These are phyloP conservation scores for Pyricularia grisea DNA, from an alignment of 2,329 filamentous ascomycete species.

Conservation along the genomic window DNA sequence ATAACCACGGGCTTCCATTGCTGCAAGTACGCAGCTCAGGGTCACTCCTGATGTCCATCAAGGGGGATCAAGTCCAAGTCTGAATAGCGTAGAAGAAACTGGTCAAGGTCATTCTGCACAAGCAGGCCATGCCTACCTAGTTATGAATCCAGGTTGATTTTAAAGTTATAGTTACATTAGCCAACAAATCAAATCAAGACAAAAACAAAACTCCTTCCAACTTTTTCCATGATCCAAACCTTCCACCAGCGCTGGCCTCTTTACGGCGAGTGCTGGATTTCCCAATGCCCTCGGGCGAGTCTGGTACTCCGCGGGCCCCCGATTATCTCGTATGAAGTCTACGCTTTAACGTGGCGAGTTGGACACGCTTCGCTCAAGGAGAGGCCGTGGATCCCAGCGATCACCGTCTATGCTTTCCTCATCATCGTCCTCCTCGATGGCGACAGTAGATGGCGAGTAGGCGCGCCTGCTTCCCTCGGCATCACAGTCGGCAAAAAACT, in stretches of 20 bases:
- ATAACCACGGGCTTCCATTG: background rate
- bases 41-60: background rate
- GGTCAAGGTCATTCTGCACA: no score
- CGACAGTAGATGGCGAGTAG: background rate
- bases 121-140: background rate
- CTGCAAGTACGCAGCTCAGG: background rate
- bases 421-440: constrained; percentile 12
- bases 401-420: constrained; percentile 19
- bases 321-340: background rate
- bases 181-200: background rate
- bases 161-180: background rate
- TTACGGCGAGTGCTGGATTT: background rate
- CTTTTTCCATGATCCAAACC: background rate
- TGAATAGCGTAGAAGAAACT: no score
- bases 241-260: background rate
- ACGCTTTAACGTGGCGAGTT: constrained; percentile 4
- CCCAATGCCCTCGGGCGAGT: background rate
- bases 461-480: constrained; percentile 8
- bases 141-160: background rate
- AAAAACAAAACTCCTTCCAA: background rate
- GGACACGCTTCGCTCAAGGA: constrained; percentile 20
- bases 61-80: background rate
- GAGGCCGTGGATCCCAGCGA: constrained; percentile 30
- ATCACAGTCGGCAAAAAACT: constrained; percentile 11
- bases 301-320: background rate